phyloP scores from a whole-genome alignment of 306 rosid species.

The Dryas drummondii region DNA sequence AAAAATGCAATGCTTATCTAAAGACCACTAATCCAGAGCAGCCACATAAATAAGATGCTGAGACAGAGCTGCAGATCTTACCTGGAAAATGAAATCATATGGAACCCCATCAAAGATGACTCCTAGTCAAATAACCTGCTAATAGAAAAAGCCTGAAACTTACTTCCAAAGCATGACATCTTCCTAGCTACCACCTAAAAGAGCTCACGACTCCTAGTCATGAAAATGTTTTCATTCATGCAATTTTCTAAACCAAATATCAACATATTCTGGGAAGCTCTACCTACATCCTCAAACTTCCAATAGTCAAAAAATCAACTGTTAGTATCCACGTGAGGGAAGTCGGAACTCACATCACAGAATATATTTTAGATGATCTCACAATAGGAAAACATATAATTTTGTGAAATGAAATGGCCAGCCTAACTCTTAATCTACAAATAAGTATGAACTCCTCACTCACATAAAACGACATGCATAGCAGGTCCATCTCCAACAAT shows the following conservation, averaged over 20 bases:
- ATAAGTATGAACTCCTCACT: constrained; percentile 1
- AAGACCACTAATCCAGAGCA: neutral
- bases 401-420: constrained; percentile 16
- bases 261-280: constrained; percentile 13
- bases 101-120: too few relatives aligned
- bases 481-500: constrained; percentile 3
- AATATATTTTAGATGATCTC: constrained; percentile 11
- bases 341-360: constrained; percentile 15
- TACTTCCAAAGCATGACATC: constrained; percentile 29
- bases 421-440: constrained; percentile 6
- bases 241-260: constrained; percentile 6
- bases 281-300: constrained; percentile 13
- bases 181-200: constrained; percentile 22
- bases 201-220: neutral
- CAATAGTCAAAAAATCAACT: constrained; percentile 6
- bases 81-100: too few relatives aligned
- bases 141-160: constrained; percentile 24
- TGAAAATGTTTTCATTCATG: neutral
- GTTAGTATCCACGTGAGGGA: constrained; percentile 16
- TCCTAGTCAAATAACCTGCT: constrained; percentile 6
- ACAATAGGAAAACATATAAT: constrained; percentile 13
- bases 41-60: neutral
- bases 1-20: neutral
- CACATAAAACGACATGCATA: neutral
- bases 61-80: neutral